Evolutionary conservation across 2,329 filamentous ascomycete genomes (phyloP).

Genomic region (Colletotrichum salicis): DNA sequence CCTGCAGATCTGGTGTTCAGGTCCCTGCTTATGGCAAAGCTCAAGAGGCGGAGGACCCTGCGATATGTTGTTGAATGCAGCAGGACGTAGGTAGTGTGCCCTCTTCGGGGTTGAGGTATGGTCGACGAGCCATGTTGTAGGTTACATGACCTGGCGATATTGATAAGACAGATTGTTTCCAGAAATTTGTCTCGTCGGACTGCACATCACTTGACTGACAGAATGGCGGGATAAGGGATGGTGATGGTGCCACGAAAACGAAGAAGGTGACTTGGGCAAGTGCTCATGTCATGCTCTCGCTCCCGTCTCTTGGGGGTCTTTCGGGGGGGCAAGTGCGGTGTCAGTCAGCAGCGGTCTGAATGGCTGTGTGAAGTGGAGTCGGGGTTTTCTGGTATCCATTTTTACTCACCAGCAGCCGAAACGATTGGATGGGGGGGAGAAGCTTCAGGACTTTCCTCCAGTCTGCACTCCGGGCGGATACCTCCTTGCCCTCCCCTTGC

Average conservation of each 20-base stretch:
- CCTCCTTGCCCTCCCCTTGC: neutral
- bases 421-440: conserved; percentile 2
- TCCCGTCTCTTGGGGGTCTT: conserved; percentile 5
- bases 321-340: conserved; percentile 10
- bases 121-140: neutral
- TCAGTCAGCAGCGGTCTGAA: conserved; percentile 30
- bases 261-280: conserved; percentile 26
- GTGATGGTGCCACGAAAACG: conserved; percentile 22
- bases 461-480: conserved; percentile 14
- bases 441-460: neutral
- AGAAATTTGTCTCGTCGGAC: neutral
- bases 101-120: neutral
- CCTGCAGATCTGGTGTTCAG: conserved; percentile 12
- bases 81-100: neutral
- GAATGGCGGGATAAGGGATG: conserved; percentile 15
- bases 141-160: neutral
- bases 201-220: conserved; percentile 21
- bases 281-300: conserved; percentile 29
- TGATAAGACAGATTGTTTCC: neutral
- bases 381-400: conserved; percentile 9
- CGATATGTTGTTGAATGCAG: conserved; percentile 13
- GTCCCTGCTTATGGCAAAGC: conserved; percentile 27
- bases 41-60: conserved; percentile 21
- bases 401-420: neutral
- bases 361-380: conserved; percentile 10